Base-by-base conservation (phyloP, 768 basidiomycete genomes). In the Naematelia aurantialba region DNA sequence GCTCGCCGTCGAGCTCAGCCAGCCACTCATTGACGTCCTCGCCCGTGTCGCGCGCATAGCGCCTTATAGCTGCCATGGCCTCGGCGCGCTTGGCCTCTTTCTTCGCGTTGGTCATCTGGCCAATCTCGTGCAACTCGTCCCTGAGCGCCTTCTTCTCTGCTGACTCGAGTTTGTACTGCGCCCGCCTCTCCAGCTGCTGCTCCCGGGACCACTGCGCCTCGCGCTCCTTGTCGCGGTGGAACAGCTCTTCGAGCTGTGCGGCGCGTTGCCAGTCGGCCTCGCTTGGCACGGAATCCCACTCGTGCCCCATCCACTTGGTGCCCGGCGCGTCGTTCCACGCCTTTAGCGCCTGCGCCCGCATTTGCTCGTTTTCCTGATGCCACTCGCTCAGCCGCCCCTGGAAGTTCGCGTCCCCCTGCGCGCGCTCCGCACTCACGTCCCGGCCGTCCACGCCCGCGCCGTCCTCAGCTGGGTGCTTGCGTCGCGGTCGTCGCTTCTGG, bases 21-120 rank as follows among this genome's bases (percentile, higher is more conserved):
- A 54, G 58, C 67, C 67, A 69, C 13, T 44, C 61, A 27, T 46
- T 56, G 34, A 69, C 62, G 52, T 69, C 67, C 30, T 66, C 53
- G 2, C 67, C 67, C 0, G 67, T 69, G 44, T 61, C 50, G 30
- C 52, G 34, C 5, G 67, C 67, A 58, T 69, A 61, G 39, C 57
- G 50, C 27, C 60, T 56, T 4, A 69, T 65, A 25, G 50, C 51
- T 13, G 57, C 59, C 2, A 66, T 24, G 12, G 63, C 59, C 22
- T 60, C 66, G 8, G 60, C 45, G 27, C 64, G 53, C 57, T 60
- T 52, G 46, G 55, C 59, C 22, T 65, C 60, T 24, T 60, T 49
- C 45, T 51, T 52, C 8, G 49, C 52, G 2, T 61, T 57, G 3
- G 12, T 31, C 26, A 52, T 47, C n/a, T n/a, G n/a, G 5, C 67